Base-by-base conservation (phyloP, 176 grass and related monocot genomes). In the Musa beccarii region DNA sequence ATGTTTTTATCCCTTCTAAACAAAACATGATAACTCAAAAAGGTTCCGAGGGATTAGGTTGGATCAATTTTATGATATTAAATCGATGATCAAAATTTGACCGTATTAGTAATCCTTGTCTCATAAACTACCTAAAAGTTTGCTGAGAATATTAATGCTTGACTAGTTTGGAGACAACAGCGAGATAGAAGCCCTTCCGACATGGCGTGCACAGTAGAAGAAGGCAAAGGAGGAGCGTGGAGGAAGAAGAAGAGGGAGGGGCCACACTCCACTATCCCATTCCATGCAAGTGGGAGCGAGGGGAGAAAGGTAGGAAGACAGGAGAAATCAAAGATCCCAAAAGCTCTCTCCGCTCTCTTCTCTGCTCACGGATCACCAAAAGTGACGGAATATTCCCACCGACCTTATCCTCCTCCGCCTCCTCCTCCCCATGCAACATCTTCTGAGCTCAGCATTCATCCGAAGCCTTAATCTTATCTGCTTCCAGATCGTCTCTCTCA, bases 391-490 rank as follows among this genome's bases (percentile, higher is more conserved):
- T 73, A 55, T 73, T 23, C 71, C 9, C 71, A 55, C 71, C 51
- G 71, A 73, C 71, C 71, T 73, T 73, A 73, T 72, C 69, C 10
- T 73, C 71, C 20, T 25, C 2, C 29, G 3, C 22, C 29, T 12
- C 22, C 67, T 69, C 29, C 34, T 49, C 29, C 2, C 51, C 22
- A 29, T 15, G 51, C 50, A 16, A 14, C 19, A 24, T 53, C 50
- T 9, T 53, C n/a, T 9, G 7, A 26, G 5, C 8, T 43, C 66
- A 8, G 13, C 28, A 69, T 69, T 12, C 2, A 17, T 16, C 28
- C 24, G 8, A 5, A 69, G 9, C 28, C 34, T 43, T 43, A 5
- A 43, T 43, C 25, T 9, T 51, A 17, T 17, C 66, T 68, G 14
- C 22, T 69, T 49, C 5, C 29, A 43, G 1, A 61, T 61, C 57